phyloP scores from a whole-genome alignment of 2,329 filamentous ascomycete genomes.

The Fusarium agapanthi region DNA sequence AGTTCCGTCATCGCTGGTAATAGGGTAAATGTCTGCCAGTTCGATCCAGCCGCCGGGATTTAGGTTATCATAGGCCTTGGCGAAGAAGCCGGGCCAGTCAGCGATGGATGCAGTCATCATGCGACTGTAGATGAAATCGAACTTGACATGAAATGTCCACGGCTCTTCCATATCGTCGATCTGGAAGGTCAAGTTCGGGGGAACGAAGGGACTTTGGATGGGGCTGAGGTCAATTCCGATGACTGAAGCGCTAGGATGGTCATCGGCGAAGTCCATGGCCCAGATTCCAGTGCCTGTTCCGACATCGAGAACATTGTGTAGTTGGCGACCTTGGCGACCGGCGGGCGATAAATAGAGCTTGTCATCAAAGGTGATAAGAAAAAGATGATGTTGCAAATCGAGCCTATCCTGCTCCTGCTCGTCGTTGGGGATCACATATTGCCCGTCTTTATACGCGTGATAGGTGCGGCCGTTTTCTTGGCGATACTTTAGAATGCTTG shows the following conservation, averaged over 20 bases:
- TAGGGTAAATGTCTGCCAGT: constrained; percentile 29
- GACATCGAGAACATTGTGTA: constrained; percentile 38
- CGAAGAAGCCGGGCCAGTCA: constrained; percentile 36
- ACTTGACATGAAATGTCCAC: constrained; percentile 37
- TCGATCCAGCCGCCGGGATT: constrained; percentile 40
- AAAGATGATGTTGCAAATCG: constrained; percentile 39
- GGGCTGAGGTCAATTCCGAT: constrained; percentile 39
- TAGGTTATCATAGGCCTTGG: constrained; percentile 34
- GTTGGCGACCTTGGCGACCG: constrained; percentile 5
- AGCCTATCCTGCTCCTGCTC: constrained; percentile 29
- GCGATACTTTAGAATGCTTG: constrained; percentile 36
- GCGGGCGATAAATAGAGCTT: constrained; percentile 36
- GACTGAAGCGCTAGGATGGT: constrained; percentile 26
- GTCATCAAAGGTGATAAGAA: constrained; percentile 40
- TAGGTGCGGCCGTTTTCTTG: constrained; percentile 43
- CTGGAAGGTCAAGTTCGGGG: constrained; percentile 40
- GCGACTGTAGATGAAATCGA: constrained; percentile 41
- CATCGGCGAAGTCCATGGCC: constrained; percentile 41
- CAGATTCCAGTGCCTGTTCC: constrained; percentile 43
- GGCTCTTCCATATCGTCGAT: constrained; percentile 40
- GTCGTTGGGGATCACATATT: constrained; percentile 32
- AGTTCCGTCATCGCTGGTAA: constrained; percentile 16
- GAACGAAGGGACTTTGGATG: constrained; percentile 33
- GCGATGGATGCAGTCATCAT: constrained; percentile 37
- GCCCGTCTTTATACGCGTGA: constrained; percentile 42